Conservation (phyloP, 192 early-diverging fungal genomes). For the Coemansia sp. region DNA sequence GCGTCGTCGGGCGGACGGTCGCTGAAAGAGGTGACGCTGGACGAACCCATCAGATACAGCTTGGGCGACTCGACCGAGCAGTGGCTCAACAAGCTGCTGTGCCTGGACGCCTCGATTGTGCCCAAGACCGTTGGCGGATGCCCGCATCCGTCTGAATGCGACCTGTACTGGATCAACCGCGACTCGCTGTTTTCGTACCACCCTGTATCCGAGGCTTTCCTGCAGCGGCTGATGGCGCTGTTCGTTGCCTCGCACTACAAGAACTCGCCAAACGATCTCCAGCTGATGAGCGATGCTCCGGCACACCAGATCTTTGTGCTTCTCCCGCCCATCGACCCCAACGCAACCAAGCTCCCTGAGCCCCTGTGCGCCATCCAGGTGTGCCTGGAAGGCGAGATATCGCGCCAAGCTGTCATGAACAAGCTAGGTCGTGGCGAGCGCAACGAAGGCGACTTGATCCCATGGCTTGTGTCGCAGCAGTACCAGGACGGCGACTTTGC, state of each 20-base stretch:
- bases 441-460: constrained; percentile 91
- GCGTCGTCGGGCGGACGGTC: constrained; percentile 62
- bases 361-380: constrained; percentile 89
- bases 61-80: constrained; percentile 83
- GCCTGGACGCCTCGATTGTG: constrained; percentile 81
- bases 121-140: constrained; percentile 77
- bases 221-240: constrained; percentile 96
- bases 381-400: constrained; percentile 93
- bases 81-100: constrained; percentile 95
- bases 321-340: constrained; percentile 80
- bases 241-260: constrained; percentile 99
- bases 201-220: constrained; percentile 92
- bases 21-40: constrained; percentile 87
- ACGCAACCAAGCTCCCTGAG: constrained; percentile 75
- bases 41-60: constrained; percentile 94
- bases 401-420: constrained; percentile 78
- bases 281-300: constrained; percentile 96
- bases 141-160: constrained; percentile 91
- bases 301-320: constrained; percentile 98
- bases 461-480: constrained; percentile 93
- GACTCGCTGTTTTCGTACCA: constrained; percentile 99
- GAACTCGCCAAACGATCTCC: constrained; percentile 97
- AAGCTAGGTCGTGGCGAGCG: constrained; percentile 84
- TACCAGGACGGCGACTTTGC: constrained; percentile 99
- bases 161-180: constrained; percentile 95